Conservation (phyloP, 176 grass and related monocot genomes). For the Areca catechu region DNA sequence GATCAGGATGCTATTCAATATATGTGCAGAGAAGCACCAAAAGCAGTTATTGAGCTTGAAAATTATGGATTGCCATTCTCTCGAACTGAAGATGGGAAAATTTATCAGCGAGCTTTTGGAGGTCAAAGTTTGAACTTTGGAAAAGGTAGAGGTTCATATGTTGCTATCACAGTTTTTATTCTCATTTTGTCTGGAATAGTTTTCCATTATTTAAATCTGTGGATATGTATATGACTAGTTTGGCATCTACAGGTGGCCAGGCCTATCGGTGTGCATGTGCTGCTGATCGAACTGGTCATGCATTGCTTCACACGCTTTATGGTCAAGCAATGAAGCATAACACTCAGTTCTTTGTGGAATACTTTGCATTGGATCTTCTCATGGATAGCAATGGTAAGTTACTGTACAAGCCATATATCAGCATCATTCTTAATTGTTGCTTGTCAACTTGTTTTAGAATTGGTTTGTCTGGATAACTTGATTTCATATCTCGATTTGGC, state of each 20-base stretch:
- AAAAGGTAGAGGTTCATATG: conserved; percentile 46
- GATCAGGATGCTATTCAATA: conserved; percentile 99
- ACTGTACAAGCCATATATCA: no score
- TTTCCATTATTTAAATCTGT: no score
- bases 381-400: conserved; percentile 55
- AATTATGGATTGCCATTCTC: conserved; percentile 98
- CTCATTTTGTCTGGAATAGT: no score
- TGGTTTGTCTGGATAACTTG: no score
- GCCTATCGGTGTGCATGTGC: conserved; percentile 89
- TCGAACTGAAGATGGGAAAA: conserved; percentile 96
- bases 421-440: no score
- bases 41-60: conserved; percentile 99
- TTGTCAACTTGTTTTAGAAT: no score
- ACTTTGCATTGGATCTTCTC: conserved; percentile 72
- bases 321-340: conserved; percentile 98
- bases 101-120: conserved; percentile 96
- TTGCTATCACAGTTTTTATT: no score
- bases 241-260: conserved; percentile 53
- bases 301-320: conserved; percentile 90
- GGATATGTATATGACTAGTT: background rate
- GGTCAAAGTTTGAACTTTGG: conserved; percentile 98
- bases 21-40: conserved; percentile 99
- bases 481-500: no score
- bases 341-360: conserved; percentile 96
- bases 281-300: conserved; percentile 96